phyloP scores from a whole-genome alignment of 1,139 yeast species.

The Saccharomycopsis crataegensis region DNA sequence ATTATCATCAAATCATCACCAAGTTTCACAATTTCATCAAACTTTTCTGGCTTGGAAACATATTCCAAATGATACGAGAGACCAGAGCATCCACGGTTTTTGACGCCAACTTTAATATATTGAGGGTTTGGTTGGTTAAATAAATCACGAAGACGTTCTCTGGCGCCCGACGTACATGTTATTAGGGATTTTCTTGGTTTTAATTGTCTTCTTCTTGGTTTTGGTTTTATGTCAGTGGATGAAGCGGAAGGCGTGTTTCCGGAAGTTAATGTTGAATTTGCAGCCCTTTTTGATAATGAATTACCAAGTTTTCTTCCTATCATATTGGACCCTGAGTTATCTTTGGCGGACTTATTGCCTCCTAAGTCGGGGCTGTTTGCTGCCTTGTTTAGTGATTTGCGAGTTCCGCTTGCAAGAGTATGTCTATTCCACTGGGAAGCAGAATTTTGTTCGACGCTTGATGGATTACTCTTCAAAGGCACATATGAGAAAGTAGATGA shows the following conservation, averaged over 20 bases:
- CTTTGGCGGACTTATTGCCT: no score
- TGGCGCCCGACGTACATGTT: slow-evolving; percentile 66
- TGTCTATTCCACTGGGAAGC: no score
- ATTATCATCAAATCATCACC: slow-evolving; percentile 92
- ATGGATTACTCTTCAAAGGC: no score
- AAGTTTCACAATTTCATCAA: slow-evolving; percentile 75
- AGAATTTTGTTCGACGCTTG: no score
- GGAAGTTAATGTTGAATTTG: not conserved
- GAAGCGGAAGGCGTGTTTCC: not conserved
- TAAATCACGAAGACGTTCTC: slow-evolving; percentile 58
- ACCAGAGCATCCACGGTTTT: slow-evolving; percentile 95
- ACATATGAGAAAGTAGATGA: not conserved
- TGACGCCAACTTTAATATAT: slow-evolving; percentile 86
- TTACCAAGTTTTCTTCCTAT: not conserved
- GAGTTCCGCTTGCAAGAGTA: no score
- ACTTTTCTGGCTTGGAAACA: slow-evolving; percentile 82
- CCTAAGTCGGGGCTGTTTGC: no score
- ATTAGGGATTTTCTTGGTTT: slow-evolving; percentile 87
- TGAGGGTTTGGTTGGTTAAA: slow-evolving; percentile 80
- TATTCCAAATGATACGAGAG: slow-evolving; percentile 86
- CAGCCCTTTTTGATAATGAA: not conserved
- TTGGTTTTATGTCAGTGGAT: slow-evolving; percentile 25
- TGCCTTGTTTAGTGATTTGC: no score
- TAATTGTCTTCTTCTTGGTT: slow-evolving; percentile 51
- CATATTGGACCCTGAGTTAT: not conserved